These are phyloP conservation scores for Anethum foeniculum DNA, from an alignment of 140 eudicot species.

Conservation along the genomic window DNA sequence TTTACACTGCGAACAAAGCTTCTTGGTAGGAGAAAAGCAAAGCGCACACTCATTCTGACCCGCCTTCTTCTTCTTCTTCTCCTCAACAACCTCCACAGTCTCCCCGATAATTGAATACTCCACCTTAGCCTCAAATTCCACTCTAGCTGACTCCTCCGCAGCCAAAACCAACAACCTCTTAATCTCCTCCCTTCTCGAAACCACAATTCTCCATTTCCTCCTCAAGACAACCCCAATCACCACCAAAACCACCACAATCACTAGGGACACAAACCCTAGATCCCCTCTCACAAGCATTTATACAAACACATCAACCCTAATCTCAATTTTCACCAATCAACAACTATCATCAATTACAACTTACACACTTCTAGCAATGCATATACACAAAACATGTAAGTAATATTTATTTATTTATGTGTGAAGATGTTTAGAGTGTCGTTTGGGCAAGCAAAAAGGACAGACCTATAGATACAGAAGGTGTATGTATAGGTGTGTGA, in stretches of 20 bases:
- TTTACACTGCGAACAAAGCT: conserved; percentile 72
- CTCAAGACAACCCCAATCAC: conserved; percentile 42
- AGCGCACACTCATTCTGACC: conserved; percentile 47
- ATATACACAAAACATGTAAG: neutral
- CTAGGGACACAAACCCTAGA: conserved; percentile 51
- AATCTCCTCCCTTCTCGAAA: conserved; percentile 67
- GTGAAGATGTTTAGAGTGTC: conserved; percentile 2
- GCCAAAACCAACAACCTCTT: conserved; percentile 50
- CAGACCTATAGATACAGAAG: neutral
- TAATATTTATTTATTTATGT: too few relatives aligned
- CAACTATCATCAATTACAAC: neutral
- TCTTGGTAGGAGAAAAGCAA: conserved; percentile 47
- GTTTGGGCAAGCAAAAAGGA: neutral
- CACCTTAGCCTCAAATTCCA: conserved; percentile 43
- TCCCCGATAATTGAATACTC: conserved; percentile 18
- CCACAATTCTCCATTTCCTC: conserved; percentile 54
- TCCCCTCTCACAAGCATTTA: conserved; percentile 55
- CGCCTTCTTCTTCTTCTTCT: neutral
- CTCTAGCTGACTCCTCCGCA: conserved; percentile 60
- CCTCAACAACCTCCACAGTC: conserved; percentile 10
- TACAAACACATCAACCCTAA: conserved; percentile 23
- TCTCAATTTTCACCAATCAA: conserved; percentile 10
- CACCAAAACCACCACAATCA: conserved; percentile 26
- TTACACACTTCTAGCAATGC: too few relatives aligned
- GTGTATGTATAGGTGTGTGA: neutral